Base-by-base conservation (phyloP, 345 rosid genomes). In the Diplotaxis tenuifolia region DNA sequence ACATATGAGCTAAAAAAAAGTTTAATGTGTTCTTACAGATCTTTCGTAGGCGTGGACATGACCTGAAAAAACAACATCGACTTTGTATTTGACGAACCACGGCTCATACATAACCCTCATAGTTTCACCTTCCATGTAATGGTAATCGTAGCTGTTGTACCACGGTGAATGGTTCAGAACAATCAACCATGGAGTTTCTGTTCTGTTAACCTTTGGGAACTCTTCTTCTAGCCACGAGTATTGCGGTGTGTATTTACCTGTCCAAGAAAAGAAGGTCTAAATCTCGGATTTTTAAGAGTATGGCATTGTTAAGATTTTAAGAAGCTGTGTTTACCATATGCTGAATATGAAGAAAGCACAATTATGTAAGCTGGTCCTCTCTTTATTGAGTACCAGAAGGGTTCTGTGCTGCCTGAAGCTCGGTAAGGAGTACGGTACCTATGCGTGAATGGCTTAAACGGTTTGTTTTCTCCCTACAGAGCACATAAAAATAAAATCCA, bases 361-460 rank as follows among this genome's bases (percentile, higher is more conserved):
- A 94, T 88, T 42, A 94, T 85, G 71, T 94, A 73, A 0, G 97
- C 96, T 0, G 98, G 78, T 70, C 90, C 98, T 79, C 97, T 88
- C 89, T 94, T 94, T 70, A 94, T 91, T 0, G 98, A 91, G 84
- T 91, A 94, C 98, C 98, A 94, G 34, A 88, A 82, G 20, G 97
- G 95, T 20, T 87, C 65, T 4, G 89, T 86, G 54, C 97, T 94
- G 9, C 74, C 76, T 15, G 98, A 89, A 77, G 89, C 84, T 62
- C 49, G 65, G 62, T 81, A 91, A 70, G 98, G 97, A 36, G 83
- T 84, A 42, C 71, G 98, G 71, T 89, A 94, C 29, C 98, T 82
- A 62, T 82, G 75, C 2, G 75, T 73, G 60, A 57, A 94, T 59
- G 98, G 95, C 82, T 91, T 94, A 74, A 88, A 91, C 7, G 98